Evolutionary conservation across 345 rosid species (phyloP).

Genomic region (thale cress (Arabidopsis thaliana)): DNA sequence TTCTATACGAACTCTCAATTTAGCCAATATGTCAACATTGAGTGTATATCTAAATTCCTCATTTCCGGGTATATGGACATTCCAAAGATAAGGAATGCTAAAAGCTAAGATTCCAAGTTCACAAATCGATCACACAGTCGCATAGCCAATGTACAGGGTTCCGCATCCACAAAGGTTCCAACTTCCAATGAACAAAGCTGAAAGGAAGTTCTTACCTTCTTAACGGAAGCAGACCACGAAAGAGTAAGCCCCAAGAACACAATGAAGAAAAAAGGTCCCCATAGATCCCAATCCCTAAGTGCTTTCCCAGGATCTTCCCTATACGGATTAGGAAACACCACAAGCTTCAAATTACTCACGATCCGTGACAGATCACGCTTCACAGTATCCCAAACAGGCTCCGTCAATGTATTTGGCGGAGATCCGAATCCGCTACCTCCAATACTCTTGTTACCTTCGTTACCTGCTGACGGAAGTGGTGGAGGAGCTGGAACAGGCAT

Average conservation of each 20-base stretch:
- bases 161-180: neutral
- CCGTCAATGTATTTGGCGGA: conserved; percentile 86
- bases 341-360: conserved; percentile 93
- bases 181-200: neutral
- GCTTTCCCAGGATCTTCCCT: conserved; percentile 99
- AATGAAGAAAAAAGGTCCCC: conserved; percentile 98
- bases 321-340: conserved; percentile 90
- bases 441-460: conserved; percentile 25
- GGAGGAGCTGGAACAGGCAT: conserved; percentile 52
- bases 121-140: conserved; percentile 1
- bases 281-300: conserved; percentile 97
- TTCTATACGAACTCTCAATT: neutral
- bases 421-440: conserved; percentile 69
- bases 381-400: conserved; percentile 97
- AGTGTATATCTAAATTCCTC: conserved; percentile 3
- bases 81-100: neutral
- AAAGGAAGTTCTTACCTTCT: conserved; percentile 35
- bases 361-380: conserved; percentile 97
- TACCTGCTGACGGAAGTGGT: conserved; percentile 47
- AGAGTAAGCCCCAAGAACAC: conserved; percentile 90
- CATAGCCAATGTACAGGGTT: neutral
- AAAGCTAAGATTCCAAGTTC: conserved; percentile 23
- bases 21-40: neutral
- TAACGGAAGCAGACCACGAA: conserved; percentile 58
- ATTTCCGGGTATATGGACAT: neutral